phyloP scores from a whole-genome alignment of 768 basidiomycete species.

The Lactarius trivialis region DNA sequence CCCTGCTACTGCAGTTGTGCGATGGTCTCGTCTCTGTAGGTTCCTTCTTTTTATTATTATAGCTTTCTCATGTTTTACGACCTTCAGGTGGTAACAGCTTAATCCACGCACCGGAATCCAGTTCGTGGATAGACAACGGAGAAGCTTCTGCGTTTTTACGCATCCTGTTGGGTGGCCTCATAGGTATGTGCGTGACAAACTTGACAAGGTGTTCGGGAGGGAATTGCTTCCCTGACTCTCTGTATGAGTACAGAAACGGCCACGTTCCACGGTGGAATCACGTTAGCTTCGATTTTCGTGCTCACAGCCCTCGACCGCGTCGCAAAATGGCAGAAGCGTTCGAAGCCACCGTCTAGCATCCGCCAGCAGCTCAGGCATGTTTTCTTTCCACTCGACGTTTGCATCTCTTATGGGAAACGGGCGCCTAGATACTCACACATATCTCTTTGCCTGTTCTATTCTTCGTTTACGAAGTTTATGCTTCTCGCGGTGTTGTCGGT shows the following conservation, averaged over 20 bases:
- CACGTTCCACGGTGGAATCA: conserved; percentile 66
- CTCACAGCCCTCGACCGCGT: conserved; percentile 39
- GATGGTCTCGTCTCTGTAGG: conserved; percentile 68
- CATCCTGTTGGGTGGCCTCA: conserved; percentile 57
- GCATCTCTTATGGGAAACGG: not conserved
- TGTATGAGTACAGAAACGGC: conserved; percentile 50
- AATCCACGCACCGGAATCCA: conserved; percentile 1
- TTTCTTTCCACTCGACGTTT: not conserved
- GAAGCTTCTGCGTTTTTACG: conserved; percentile 49
- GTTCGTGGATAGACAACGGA: conserved; percentile 40
- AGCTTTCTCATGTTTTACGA: conserved; percentile 2
- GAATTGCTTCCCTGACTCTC: not conserved
- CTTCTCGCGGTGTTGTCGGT: conserved; percentile 76
- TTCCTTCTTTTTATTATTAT: not conserved
- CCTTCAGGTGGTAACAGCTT: not conserved
- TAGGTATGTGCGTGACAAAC: conserved; percentile 38
- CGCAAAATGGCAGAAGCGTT: conserved; percentile 24
- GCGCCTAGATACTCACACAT: conserved; percentile 57
- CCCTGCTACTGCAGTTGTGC: conserved; percentile 48
- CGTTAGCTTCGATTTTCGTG: conserved; percentile 48
- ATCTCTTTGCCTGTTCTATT: conserved; percentile 75
- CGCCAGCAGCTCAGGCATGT: conserved; percentile 20
- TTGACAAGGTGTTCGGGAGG: conserved; percentile 3
- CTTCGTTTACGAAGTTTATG: conserved; percentile 78
- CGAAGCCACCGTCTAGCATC: conserved; percentile 10